phyloP scores from a whole-genome alignment of 2,329 filamentous ascomycete genomes.

The Fusarium brachygibbosum region DNA sequence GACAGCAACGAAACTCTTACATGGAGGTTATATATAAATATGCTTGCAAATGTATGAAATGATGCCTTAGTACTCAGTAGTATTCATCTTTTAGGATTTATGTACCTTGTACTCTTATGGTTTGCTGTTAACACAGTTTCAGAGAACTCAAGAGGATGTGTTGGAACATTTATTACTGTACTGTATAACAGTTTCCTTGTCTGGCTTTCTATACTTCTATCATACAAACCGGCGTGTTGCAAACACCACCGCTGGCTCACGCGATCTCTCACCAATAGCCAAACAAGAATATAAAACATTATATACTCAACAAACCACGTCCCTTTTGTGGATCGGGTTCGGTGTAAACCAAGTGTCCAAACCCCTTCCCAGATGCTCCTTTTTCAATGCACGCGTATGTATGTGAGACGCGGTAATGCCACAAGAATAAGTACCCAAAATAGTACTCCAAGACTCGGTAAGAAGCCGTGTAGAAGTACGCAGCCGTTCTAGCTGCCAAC shows the following conservation, averaged over 20 bases:
- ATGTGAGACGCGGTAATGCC: constrained; percentile 26
- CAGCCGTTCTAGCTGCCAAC: constrained; percentile 26
- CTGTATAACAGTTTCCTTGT: constrained; percentile 22
- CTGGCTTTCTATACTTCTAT: constrained; percentile 10
- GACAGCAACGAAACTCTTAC: no score
- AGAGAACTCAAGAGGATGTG: neutral
- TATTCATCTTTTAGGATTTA: no score
- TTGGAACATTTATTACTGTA: neutral
- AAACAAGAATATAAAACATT: constrained; percentile 49
- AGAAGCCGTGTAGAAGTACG: constrained; percentile 21
- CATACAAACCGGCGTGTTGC: constrained; percentile 33
- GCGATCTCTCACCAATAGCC: constrained; percentile 32
- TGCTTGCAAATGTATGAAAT: no score
- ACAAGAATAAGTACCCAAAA: constrained; percentile 32
- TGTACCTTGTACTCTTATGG: no score
- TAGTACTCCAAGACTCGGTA: constrained; percentile 29
- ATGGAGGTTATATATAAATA: no score
- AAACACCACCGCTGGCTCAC: constrained; percentile 9
- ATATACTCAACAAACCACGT: constrained; percentile 43
- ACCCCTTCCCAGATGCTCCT: constrained; percentile 29
- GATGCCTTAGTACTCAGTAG: no score
- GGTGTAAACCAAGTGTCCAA: constrained; percentile 26
- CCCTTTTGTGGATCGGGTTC: constrained; percentile 26
- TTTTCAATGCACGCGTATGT: constrained; percentile 36
- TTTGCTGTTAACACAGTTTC: no score